These are phyloP conservation scores for Candida wancherniae DNA, from an alignment of 805 yeast species.

Conservation along the genomic window DNA sequence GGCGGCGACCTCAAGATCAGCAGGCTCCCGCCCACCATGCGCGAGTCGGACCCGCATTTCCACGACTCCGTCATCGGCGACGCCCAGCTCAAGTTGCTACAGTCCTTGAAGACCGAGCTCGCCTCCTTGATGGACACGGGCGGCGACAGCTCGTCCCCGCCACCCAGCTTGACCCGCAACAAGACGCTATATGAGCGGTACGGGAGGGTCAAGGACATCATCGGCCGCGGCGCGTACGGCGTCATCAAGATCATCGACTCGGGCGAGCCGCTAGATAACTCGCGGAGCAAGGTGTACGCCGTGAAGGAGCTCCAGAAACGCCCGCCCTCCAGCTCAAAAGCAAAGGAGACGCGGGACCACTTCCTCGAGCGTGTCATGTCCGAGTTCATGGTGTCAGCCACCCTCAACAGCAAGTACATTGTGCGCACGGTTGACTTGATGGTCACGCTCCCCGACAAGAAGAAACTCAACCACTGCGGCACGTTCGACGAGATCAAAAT, in stretches of 20 bases:
- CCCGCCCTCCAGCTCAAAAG: slow-evolving; percentile 11
- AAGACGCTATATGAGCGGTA: slow-evolving; percentile 30
- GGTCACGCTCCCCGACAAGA: slow-evolving; percentile 27
- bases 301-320: slow-evolving; percentile 30
- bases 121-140: slow-evolving; percentile 13
- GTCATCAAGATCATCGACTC: slow-evolving; percentile 38
- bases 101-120: slow-evolving; percentile 18
- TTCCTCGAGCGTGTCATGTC: slow-evolving; percentile 75
- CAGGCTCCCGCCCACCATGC: slow-evolving; percentile 21
- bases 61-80: slow-evolving; percentile 27
- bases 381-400: slow-evolving; percentile 83
- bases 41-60: slow-evolving; percentile 14
- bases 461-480: background rate
- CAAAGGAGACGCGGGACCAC: slow-evolving; percentile 30
- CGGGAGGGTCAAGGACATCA: slow-evolving; percentile 30
- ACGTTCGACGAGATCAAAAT: slow-evolving; percentile 15
- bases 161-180: slow-evolving; percentile 8
- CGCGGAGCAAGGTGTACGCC: slow-evolving; percentile 21
- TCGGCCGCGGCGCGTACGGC: slow-evolving; percentile 48
- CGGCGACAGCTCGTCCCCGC: slow-evolving; percentile 1
- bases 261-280: slow-evolving; percentile 3
- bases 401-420: slow-evolving; percentile 70
- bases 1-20: slow-evolving; percentile 20
- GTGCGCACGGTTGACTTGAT: slow-evolving; percentile 75
- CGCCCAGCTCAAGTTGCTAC: slow-evolving; percentile 22